phyloP scores from a whole-genome alignment of 2,329 filamentous ascomycete genomes.

The Calonectria ilicicola region DNA sequence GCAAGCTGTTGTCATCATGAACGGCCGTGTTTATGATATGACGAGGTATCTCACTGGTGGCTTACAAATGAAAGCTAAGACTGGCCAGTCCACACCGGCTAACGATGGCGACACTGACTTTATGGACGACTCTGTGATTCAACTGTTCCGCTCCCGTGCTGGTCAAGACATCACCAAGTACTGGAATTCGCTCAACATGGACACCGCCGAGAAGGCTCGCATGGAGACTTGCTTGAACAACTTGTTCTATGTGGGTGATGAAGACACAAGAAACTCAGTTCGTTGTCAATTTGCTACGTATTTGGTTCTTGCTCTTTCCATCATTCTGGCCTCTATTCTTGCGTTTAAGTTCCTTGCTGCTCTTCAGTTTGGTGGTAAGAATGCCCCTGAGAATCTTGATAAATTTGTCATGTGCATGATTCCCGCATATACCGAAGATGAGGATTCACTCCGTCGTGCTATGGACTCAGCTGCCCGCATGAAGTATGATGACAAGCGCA shows the following conservation, averaged over 20 bases:
- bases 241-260: slow-evolving; percentile 91
- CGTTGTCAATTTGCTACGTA: slow-evolving; percentile 91
- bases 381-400: slow-evolving; percentile 93
- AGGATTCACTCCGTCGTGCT: slow-evolving; percentile 94
- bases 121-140: slow-evolving; percentile 80
- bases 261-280: slow-evolving; percentile 90
- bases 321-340: slow-evolving; percentile 84
- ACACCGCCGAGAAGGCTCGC: slow-evolving; percentile 65
- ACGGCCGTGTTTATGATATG: slow-evolving; percentile 87
- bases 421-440: slow-evolving; percentile 97
- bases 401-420: slow-evolving; percentile 99
- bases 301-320: slow-evolving; percentile 86
- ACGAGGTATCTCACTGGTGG: slow-evolving; percentile 85
- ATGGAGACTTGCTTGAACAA: slow-evolving; percentile 92
- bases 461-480: slow-evolving; percentile 96
- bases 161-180: slow-evolving; percentile 86
- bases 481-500: slow-evolving; percentile 98
- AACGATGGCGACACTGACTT: slow-evolving; percentile 75
- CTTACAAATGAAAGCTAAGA: slow-evolving; percentile 69
- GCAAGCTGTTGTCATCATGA: slow-evolving; percentile 81
- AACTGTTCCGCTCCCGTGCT: slow-evolving; percentile 80
- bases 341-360: slow-evolving; percentile 97
- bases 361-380: slow-evolving; percentile 92
- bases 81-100: slow-evolving; percentile 61
- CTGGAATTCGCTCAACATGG: slow-evolving; percentile 79